Percentiles rank a stretch among this genome's conserved stretches.
phyloP scores from a whole-genome alignment of 805 yeast species.

The Wickerhamomyces canadensis region DNA sequence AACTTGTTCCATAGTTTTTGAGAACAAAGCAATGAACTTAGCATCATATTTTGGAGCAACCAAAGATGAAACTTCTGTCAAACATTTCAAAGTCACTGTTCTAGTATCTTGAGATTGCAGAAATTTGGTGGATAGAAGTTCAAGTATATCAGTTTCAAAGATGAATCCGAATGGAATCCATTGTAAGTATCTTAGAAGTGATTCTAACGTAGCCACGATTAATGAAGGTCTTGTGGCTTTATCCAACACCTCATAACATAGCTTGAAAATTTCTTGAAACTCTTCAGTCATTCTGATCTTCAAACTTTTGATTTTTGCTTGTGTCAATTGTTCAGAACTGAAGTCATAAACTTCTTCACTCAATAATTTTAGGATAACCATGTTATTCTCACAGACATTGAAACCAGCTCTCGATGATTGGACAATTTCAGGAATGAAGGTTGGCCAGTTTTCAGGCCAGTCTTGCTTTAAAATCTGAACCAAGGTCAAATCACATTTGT shows the following conservation, averaged over 20 bases:
- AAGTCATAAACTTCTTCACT: constrained; percentile 96
- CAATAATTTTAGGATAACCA: constrained; percentile 82
- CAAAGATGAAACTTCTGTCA: constrained; percentile 83
- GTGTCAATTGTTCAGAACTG: constrained; percentile 95
- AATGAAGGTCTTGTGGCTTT: constrained; percentile 82
- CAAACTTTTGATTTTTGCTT: constrained; percentile 81
- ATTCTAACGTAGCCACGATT: constrained; percentile 76
- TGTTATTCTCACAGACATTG: constrained; percentile 96
- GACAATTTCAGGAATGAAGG: constrained; percentile 89
- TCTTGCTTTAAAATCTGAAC: constrained; percentile 95
- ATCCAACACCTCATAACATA: constrained; percentile 90
- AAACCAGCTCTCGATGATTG: constrained; percentile 76
- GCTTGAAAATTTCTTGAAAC: constrained; percentile 86
- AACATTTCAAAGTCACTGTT: constrained; percentile 80
- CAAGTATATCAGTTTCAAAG: constrained; percentile 79
- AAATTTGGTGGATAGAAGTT: constrained; percentile 68
- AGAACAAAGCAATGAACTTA: constrained; percentile 66
- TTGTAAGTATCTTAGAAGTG: constrained; percentile 78
- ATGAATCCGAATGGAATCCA: constrained; percentile 93
- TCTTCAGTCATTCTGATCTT: constrained; percentile 83
- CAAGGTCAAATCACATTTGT: constrained; percentile 88
- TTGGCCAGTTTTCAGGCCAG: constrained; percentile 99
- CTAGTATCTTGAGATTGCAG: constrained; percentile 75
- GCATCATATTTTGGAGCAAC: constrained; percentile 47
- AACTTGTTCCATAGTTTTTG: constrained; percentile 66